Base-by-base conservation (phyloP, 2,329 filamentous ascomycete species). In the Seiridium unicorne region DNA sequence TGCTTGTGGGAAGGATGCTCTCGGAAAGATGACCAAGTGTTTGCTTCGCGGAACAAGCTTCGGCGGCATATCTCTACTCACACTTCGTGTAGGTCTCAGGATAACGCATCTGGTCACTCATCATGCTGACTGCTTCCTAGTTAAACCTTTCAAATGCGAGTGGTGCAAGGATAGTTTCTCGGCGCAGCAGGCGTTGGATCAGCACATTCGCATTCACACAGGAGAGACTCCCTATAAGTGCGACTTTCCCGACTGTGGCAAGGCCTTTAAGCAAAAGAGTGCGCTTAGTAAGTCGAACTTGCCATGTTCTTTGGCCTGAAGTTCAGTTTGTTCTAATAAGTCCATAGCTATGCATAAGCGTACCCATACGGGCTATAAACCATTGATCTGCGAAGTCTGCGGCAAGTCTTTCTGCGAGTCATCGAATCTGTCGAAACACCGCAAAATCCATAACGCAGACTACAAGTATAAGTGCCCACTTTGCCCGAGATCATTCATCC, bases 161-260 rank as follows among this genome's bases (percentile, higher is more conserved):
- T 75, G 78, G 26, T 91, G 88, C 66, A 76, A 79, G 8, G 76
- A 84, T 60, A 76, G 77, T 3, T 86, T 90, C 66, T 89, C 88
- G 0, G 87, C 87, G 2, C 84, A 87, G 65, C 88, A 90, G 70
- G 85, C 89, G 1, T 79, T 90, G 5, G 83, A 85, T 47, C 88
- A 90, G 69, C 89, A 91, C 65, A 79, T 84, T 69, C 82, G 87
- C 18, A 89, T 84, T 2, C 89, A 91, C 67, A 88, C 86, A 0
- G 85, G 86, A 44, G 82, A 85, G 62, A 88, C 84, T 63, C 87
- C 88, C 34, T 88, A 85, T 73, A 74, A 79, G 46, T 91, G 88
- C 69, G 69, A 74, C 8, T 70, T 70, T 34, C 67, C 70, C 3
- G 79, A 78, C 42, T 89, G 86, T 64, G 73, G 71, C 31, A 86